Conservation (phyloP, 225 moss, liverwort and hornwort species). For the Marchantia paleacea region DNA sequence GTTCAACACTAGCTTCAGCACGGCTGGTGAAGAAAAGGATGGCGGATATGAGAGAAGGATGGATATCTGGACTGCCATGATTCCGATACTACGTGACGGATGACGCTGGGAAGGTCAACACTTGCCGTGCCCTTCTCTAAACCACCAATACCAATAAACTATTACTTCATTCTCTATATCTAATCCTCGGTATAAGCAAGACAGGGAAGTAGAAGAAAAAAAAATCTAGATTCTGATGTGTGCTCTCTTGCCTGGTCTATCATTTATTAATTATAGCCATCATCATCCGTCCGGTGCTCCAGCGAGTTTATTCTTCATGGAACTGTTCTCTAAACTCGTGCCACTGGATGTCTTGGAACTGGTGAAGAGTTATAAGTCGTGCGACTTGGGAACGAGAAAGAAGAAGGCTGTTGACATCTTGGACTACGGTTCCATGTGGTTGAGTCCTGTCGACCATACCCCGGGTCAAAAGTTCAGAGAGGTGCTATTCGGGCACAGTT, state of each 20-base stretch:
- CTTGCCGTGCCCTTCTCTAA: not conserved
- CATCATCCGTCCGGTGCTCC: not conserved
- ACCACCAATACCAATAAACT: too few relatives aligned
- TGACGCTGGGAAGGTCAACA: not conserved
- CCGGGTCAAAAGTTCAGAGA: not conserved
- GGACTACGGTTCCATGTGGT: not conserved
- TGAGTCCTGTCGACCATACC: too few relatives aligned
- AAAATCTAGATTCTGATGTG: not conserved
- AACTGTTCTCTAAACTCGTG: not conserved
- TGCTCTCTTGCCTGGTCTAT: not conserved
- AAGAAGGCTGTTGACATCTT: not conserved
- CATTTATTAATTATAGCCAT: not conserved
- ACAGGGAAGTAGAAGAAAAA: not conserved
- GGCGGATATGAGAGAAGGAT: too few relatives aligned
- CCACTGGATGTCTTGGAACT: not conserved
- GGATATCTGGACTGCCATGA: too few relatives aligned
- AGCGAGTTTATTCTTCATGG: not conserved
- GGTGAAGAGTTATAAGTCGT: not conserved
- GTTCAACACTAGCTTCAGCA: too few relatives aligned
- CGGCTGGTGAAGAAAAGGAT: too few relatives aligned
- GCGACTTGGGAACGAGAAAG: not conserved
- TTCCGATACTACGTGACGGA: not conserved
- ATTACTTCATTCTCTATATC: not conserved
- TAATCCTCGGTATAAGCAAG: not conserved
- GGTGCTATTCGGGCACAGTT: not conserved